These are phyloP conservation scores for Sphagnum fallax DNA, from an alignment of 228 moss, liverwort and hornwort species.

Conservation along the genomic window DNA sequence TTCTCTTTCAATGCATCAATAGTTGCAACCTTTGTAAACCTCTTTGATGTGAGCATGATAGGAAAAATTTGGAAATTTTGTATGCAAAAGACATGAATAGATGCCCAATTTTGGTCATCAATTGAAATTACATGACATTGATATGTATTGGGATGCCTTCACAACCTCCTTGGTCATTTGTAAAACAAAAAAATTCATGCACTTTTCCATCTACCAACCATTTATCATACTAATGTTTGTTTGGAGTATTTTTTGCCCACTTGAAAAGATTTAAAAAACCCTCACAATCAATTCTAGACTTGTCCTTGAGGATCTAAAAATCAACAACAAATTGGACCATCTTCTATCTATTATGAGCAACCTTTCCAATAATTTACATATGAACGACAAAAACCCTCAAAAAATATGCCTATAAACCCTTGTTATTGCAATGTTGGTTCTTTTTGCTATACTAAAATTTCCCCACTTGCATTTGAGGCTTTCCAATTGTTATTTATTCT, in stretches of 20 bases:
- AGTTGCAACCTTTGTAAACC: not conserved
- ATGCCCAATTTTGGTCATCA: not conserved
- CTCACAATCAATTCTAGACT: not conserved
- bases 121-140: not conserved
- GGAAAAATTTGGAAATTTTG: not conserved
- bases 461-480: not conserved
- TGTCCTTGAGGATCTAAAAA: not conserved
- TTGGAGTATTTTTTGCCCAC: not conserved
- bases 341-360: not conserved
- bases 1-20: not conserved
- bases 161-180: not conserved
- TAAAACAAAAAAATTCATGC: not conserved
- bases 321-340: not conserved
- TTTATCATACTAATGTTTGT: not conserved
- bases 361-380: not conserved
- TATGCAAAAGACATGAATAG: not conserved
- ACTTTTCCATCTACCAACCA: not conserved
- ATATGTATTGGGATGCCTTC: not conserved
- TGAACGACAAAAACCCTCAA: not conserved
- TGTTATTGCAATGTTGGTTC: not conserved
- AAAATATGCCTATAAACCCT: not conserved
- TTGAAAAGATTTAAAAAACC: not conserved
- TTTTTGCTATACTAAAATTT: not conserved
- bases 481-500: not conserved
- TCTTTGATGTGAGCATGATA: not conserved